Evolutionary conservation across 1,284 basidiomycete genomes (phyloP), one percentile per base, ranked within the genome.

Genomic region (Cerioporus squamosus): DNA sequence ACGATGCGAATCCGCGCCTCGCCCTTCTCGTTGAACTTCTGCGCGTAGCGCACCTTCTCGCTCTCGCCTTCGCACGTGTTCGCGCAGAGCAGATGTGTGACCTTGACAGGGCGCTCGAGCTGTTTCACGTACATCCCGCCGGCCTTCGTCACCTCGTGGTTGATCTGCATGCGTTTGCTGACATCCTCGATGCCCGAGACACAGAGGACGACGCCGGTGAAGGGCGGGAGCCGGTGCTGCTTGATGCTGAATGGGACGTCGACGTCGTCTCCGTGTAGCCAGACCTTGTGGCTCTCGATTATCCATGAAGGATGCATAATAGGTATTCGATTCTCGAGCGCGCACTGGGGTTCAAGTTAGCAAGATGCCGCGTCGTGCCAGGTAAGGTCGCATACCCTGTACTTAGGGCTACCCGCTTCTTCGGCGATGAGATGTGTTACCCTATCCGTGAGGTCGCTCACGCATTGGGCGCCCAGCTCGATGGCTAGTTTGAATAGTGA

Each of bases 371-470:
- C 26, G 39, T 26, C 15, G 22, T 14, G 2, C 91, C 18, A 26
- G 33, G 49, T 36, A 38, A 44, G 20, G 72, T 81, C 50, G 3
- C 70, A 33, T 44, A 71, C 91, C 70, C 70, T 76, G 69, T 94
- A 94, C 70, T 95, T 95, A n/a, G 86, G 81, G 23, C 90, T 86
- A 6, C 89, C 90, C 61, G 88, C 85, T 17, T 75, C 75, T 26
- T 75, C 77, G 1, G 92, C 90, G 45, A 95, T 77, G 38, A 95
- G 80, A 73, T 95, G 92, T 0, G 93, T 94, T 26, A 92, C 89
- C 51, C 80, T 81, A 70, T 92, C 90, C 0, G 91, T 94, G 54
- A 95, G 86, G 55, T 90, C 86, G 20, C 74, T 81, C 9, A 82
- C 78, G 44, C 83, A 79, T 24, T 77, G 75, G 15, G 91, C 93